Conservation (phyloP, 345 rosid genomes). For the Gossypium rotundifolium region DNA sequence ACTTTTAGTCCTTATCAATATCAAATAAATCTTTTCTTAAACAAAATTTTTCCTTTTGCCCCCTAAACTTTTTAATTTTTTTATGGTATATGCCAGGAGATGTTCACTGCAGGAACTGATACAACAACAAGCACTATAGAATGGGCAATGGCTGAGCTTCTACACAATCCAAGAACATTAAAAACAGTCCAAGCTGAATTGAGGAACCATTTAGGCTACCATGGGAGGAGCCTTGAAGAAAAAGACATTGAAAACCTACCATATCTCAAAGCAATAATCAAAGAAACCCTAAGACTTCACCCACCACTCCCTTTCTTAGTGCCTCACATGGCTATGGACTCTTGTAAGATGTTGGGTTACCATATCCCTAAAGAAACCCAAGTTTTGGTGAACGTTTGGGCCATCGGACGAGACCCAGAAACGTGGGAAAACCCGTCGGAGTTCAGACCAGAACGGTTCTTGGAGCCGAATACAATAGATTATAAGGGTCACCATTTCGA, state of each 20-base stretch:
- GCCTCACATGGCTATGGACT: slow-evolving; percentile 73
- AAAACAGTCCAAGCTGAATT: slow-evolving; percentile 36
- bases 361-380: slow-evolving; percentile 70
- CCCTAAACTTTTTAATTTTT: neutral
- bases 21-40: too few species aligned
- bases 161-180: slow-evolving; percentile 29
- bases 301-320: slow-evolving; percentile 77
- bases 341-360: slow-evolving; percentile 54
- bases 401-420: slow-evolving; percentile 58
- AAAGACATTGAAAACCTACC: slow-evolving; percentile 36
- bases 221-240: slow-evolving; percentile 32
- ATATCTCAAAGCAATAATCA: slow-evolving; percentile 48
- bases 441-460: slow-evolving; percentile 66
- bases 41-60: too few species aligned
- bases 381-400: slow-evolving; percentile 61
- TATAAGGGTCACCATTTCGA: slow-evolving; percentile 64
- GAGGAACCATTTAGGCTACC: slow-evolving; percentile 16
- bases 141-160: slow-evolving; percentile 69
- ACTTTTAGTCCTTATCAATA: too few species aligned
- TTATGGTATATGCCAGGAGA: slow-evolving; percentile 26
- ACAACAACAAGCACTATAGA: slow-evolving; percentile 63
- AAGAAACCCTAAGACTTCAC: slow-evolving; percentile 62
- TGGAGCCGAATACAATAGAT: slow-evolving; percentile 31
- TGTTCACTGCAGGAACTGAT: slow-evolving; percentile 61
- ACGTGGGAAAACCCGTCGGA: slow-evolving; percentile 50